These are phyloP conservation scores for Fusarium virguliforme DNA, from an alignment of 2,329 filamentous ascomycete species.

Conservation along the genomic window DNA sequence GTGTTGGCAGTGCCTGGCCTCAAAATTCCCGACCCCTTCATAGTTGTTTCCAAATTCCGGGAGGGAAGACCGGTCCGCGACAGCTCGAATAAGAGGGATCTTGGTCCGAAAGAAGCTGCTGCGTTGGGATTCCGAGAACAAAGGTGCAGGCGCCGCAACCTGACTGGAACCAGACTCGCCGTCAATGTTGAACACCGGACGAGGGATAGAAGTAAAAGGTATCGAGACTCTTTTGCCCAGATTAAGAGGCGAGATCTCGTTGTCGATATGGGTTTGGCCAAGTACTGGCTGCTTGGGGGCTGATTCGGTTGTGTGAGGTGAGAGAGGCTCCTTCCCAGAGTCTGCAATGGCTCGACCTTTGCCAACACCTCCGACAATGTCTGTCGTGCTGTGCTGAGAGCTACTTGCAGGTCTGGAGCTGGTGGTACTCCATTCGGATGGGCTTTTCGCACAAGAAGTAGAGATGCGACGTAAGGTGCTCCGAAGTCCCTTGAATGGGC, in stretches of 20 bases:
- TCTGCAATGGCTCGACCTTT: neutral
- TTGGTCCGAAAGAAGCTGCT: constrained; percentile 18
- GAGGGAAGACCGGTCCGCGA: constrained; percentile 21
- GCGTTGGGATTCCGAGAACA: constrained; percentile 17
- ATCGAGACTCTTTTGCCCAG: constrained; percentile 27
- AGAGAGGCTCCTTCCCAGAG: neutral
- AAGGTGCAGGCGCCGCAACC: constrained; percentile 14
- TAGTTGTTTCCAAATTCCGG: constrained; percentile 13
- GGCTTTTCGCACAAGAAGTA: constrained; percentile 37
- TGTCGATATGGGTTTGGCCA: constrained; percentile 22
- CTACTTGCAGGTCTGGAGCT: constrained; percentile 14
- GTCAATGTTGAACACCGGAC: constrained; percentile 44
- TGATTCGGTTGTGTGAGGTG: constrained; percentile 26
- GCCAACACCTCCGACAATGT: neutral
- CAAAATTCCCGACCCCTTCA: constrained; percentile 11
- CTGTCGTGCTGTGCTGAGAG: constrained; percentile 4
- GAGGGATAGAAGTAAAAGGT: constrained; percentile 1
- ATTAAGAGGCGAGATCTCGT: constrained; percentile 32
- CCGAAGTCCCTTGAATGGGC: constrained; percentile 25
- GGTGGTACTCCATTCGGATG: constrained; percentile 43
- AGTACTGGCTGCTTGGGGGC: constrained; percentile 24
- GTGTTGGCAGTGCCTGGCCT: constrained; percentile 29
- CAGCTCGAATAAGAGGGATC: constrained; percentile 2
- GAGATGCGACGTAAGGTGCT: constrained; percentile 43
- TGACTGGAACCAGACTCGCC: constrained; percentile 35